Percentiles rank a stretch among this genome's conserved stretches.
Evolutionary conservation across 306 rosid genomes (phyloP).

Genomic region (Quercus alba): DNA sequence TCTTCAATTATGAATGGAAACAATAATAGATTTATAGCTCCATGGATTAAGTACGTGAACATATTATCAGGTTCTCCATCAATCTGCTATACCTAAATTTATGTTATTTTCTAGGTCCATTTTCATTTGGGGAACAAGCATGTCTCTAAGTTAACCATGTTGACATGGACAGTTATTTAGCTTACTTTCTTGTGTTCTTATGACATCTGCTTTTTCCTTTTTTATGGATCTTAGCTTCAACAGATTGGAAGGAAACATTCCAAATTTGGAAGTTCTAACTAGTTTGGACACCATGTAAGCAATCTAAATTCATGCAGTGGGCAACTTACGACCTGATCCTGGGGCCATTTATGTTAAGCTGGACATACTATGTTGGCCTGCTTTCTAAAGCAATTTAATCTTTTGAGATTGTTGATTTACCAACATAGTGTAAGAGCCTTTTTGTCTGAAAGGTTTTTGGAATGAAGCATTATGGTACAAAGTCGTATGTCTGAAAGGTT

Average conservation of each 20-base stretch:
- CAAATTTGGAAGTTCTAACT: no score
- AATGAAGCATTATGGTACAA: background rate
- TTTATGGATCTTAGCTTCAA: constrained; percentile 34
- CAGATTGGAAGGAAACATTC: constrained; percentile 13
- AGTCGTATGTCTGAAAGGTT: background rate
- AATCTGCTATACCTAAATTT: background rate
- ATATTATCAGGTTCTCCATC: background rate
- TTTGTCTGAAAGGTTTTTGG: background rate
- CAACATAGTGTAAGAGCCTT: no score
- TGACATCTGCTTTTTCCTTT: background rate
- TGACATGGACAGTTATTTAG: background rate
- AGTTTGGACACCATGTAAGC: constrained; percentile 9
- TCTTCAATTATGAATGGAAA: background rate
- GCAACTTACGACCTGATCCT: background rate
- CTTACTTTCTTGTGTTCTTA: background rate
- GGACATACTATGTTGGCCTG: background rate
- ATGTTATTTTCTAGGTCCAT: background rate
- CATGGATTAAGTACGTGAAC: background rate
- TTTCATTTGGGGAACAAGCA: background rate
- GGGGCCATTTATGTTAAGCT: background rate
- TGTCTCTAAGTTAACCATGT: background rate
- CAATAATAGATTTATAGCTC: background rate
- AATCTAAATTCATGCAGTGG: background rate
- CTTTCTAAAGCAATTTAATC: background rate
- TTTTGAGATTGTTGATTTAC: no score